phyloP scores from a whole-genome alignment of 225 moss, liverwort and hornwort genomes.

The Bryum argenteum region DNA sequence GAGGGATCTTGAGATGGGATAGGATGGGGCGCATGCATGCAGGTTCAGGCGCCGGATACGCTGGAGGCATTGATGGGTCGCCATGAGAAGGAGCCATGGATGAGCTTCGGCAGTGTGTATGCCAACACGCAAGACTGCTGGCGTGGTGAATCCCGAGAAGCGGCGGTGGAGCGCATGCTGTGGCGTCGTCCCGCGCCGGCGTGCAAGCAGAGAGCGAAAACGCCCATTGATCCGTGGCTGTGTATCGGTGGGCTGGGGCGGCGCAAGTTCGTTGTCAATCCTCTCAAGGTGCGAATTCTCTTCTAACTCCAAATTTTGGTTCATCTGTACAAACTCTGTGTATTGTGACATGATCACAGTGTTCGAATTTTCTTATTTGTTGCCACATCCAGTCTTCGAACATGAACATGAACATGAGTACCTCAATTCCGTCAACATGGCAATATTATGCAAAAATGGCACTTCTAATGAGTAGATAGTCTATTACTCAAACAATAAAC shows the following conservation, averaged over 20 bases:
- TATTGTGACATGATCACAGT: too few species aligned
- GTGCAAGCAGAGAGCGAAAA: constrained; percentile 13
- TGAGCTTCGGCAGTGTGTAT: constrained; percentile 57
- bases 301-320: background rate
- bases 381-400: too few species aligned
- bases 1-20: background rate
- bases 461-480: too few species aligned
- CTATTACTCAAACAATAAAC: too few species aligned
- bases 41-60: constrained; percentile 57
- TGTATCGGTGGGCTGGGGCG: constrained; percentile 60
- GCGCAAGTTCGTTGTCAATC: constrained; percentile 75
- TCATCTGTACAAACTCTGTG: background rate
- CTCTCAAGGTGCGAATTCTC: constrained; percentile 42
- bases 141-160: background rate
- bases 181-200: constrained; percentile 51
- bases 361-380: too few species aligned
- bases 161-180: constrained; percentile 55
- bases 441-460: too few species aligned
- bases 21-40: too few species aligned
- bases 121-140: constrained; percentile 39
- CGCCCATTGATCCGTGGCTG: constrained; percentile 42
- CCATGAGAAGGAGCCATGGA: constrained; percentile 63
- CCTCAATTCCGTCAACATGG: too few species aligned
- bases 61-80: constrained; percentile 46
- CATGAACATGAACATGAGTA: too few species aligned